A percentile compares a stretch with the other conserved stretches of the same genome.
phyloP scores from a whole-genome alignment of 169 alveolate species.

The Plasmodium vivax region DNA sequence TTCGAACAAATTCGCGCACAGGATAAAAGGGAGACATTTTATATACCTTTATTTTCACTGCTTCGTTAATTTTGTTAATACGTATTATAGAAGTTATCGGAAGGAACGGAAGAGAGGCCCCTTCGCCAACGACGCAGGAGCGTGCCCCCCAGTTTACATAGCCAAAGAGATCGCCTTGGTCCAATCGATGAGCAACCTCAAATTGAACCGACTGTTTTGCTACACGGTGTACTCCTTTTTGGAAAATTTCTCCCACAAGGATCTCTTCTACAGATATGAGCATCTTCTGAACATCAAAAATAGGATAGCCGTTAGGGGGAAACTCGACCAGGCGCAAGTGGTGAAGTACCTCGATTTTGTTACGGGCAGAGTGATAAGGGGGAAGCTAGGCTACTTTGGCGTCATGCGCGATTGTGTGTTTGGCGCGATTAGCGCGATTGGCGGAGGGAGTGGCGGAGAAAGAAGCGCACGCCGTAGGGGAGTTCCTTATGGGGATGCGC shows the following conservation, averaged over 20 bases:
- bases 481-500: too few relatives aligned
- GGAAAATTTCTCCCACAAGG: constrained; percentile 23
- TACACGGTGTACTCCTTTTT: constrained; percentile 30
- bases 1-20: background rate
- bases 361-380: constrained; percentile 19
- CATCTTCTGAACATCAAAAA: constrained; percentile 30
- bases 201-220: constrained; percentile 38
- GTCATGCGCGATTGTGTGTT: constrained; percentile 20
- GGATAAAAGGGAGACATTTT: background rate
- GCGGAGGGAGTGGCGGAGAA: background rate
- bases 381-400: constrained; percentile 10
- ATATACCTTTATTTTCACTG: constrained; percentile 14
- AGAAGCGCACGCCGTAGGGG: too few relatives aligned
- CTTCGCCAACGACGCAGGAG: background rate
- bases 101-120: background rate
- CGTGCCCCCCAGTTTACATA: background rate
- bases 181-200: constrained; percentile 3
- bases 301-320: constrained; percentile 1
- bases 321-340: background rate
- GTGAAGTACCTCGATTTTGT: constrained; percentile 45
- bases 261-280: constrained; percentile 37
- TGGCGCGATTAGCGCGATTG: background rate
- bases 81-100: constrained; percentile 9
- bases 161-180: constrained; percentile 23
- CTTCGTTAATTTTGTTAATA: constrained; percentile 31